Conservation (phyloP, 1,139 yeast species). For the Zygosaccharomyces sapae region DNA sequence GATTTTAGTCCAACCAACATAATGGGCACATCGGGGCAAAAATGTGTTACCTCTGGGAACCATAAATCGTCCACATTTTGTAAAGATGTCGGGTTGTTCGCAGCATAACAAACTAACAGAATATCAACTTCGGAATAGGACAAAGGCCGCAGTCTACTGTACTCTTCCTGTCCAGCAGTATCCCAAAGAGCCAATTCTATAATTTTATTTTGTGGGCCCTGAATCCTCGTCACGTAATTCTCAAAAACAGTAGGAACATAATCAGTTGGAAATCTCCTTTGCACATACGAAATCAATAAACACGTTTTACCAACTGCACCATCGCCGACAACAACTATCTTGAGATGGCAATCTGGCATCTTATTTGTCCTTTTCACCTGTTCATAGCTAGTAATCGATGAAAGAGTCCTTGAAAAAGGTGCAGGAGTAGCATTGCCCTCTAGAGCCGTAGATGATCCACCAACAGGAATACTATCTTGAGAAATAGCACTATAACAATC, state of each 20-base stretch:
- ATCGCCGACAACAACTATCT: constrained; percentile 87
- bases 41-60: constrained; percentile 82
- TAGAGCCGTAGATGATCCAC: constrained; percentile 14
- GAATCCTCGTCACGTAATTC: constrained; percentile 66
- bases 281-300: constrained; percentile 72
- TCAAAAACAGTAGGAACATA: constrained; percentile 92
- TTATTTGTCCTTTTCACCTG: constrained; percentile 20
- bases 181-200: constrained; percentile 83
- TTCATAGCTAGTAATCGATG: constrained; percentile 28
- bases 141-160: constrained; percentile 76
- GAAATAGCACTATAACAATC: constrained; percentile 12
- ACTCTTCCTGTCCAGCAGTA: constrained; percentile 93
- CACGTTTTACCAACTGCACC: constrained; percentile 94
- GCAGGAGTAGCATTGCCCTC: constrained; percentile 17
- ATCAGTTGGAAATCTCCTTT: constrained; percentile 66
- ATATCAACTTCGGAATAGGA: constrained; percentile 81
- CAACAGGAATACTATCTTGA: constrained; percentile 13
- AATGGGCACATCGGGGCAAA: constrained; percentile 75
- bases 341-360: constrained; percentile 35
- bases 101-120: constrained; percentile 68
- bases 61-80: constrained; percentile 75
- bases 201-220: constrained; percentile 45
- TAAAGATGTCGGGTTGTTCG: constrained; percentile 60
- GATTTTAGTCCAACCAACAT: constrained; percentile 75
- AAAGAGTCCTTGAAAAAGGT: constrained; percentile 27